phyloP scores from a whole-genome alignment of 345 rosid species.

The Eucalyptus pumila region DNA sequence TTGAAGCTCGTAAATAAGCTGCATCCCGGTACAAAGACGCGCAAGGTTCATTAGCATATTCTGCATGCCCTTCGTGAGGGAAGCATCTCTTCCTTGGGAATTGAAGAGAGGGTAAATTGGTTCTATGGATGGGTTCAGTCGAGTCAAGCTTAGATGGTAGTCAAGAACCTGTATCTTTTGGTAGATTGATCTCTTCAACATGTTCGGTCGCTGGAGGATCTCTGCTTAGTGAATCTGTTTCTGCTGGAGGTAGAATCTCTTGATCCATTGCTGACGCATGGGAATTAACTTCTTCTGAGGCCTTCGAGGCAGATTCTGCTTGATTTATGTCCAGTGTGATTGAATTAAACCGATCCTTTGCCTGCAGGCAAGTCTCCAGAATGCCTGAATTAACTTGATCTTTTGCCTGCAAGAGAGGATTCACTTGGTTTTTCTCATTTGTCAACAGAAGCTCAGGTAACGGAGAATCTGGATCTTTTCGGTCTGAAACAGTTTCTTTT shows the following conservation, averaged over 20 bases:
- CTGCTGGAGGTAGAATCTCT: not conserved
- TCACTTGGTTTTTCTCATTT: not conserved
- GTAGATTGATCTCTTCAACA: not conserved
- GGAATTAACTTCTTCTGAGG: not conserved
- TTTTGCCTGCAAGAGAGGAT: not conserved
- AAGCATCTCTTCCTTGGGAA: not conserved
- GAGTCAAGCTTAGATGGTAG: not conserved
- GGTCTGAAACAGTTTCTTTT: constrained; percentile 4
- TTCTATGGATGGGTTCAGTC: not conserved
- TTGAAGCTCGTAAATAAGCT: not conserved
- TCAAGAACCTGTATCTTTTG: constrained; percentile 9
- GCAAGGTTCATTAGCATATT: not conserved
- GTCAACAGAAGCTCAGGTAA: not conserved
- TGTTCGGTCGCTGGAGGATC: not conserved
- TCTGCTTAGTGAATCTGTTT: not conserved
- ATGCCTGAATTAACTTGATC: not conserved
- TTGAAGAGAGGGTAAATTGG: not conserved
- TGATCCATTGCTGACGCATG: not conserved
- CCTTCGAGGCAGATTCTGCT: not conserved
- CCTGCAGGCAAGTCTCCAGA: not conserved
- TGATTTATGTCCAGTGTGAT: not conserved
- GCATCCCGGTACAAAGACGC: not conserved
- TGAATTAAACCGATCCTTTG: not conserved
- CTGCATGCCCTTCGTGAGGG: not conserved
- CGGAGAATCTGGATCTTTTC: constrained; percentile 7